Conservation (phyloP, 805 yeast species). For the Ogataea populi-albae region DNA sequence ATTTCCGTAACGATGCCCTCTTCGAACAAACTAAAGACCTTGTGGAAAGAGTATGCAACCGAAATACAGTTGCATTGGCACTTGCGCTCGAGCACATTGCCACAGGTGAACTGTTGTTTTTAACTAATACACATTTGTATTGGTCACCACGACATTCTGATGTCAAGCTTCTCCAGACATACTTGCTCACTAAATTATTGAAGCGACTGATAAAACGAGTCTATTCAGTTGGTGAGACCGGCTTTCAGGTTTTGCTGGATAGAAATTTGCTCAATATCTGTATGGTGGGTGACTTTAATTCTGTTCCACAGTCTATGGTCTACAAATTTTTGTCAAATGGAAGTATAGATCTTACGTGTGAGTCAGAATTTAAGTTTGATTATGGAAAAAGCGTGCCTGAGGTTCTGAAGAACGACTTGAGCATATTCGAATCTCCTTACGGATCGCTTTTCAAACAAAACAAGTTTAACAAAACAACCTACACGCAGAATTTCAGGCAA, state of each 20-base stretch:
- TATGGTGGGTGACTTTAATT: constrained; percentile 58
- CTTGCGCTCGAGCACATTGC: constrained; percentile 44
- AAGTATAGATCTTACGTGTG: constrained; percentile 13
- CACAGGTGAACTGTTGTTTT: constrained; percentile 40
- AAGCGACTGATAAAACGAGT: constrained; percentile 27
- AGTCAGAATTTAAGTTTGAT: constrained; percentile 19
- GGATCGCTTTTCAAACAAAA: constrained; percentile 21
- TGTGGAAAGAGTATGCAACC: constrained; percentile 35
- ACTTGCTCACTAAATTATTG: constrained; percentile 38
- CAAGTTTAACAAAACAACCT: constrained; percentile 38
- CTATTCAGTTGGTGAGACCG: constrained; percentile 9
- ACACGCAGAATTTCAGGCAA: constrained; percentile 47
- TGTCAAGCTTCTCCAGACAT: constrained; percentile 53
- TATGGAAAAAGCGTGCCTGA: constrained; percentile 18
- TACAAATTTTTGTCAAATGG: constrained; percentile 40
- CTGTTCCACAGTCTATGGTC: constrained; percentile 48
- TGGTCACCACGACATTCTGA: constrained; percentile 54
- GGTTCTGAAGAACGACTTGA: constrained; percentile 14
- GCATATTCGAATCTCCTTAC: constrained; percentile 29
- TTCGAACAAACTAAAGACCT: constrained; percentile 36
- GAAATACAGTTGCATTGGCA: constrained; percentile 60
- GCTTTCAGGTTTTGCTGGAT: constrained; percentile 15
- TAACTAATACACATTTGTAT: constrained; percentile 60
- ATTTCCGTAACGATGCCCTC: constrained; percentile 22
- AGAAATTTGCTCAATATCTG: constrained; percentile 35